A percentile compares a stretch with the other conserved stretches of the same genome.
These are phyloP conservation scores for Salvia miltiorrhiza DNA, from an alignment of 257 asterid genomes.

Conservation along the genomic window DNA sequence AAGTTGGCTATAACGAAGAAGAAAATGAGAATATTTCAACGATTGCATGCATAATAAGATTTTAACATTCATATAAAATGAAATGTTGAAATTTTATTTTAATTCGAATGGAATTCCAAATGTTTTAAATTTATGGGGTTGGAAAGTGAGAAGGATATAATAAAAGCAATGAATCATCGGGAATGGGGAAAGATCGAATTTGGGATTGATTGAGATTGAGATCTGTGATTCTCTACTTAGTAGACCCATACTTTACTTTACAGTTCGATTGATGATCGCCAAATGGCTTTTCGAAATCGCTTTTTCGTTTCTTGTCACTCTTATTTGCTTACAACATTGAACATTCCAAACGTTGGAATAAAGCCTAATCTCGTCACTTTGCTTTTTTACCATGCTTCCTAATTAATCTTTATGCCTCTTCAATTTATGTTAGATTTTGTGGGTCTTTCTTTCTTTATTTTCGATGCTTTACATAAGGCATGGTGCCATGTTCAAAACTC, in stretches of 20 bases:
- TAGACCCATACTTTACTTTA: conserved; percentile 22
- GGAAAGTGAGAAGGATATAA: conserved; percentile 17
- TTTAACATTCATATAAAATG: too few relatives aligned
- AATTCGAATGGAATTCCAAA: too few relatives aligned
- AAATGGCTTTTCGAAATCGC: conserved; percentile 17
- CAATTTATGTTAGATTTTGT: conserved; percentile 27
- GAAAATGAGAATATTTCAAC: too few relatives aligned
- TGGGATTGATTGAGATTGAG: conserved; percentile 19
- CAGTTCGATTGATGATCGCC: conserved; percentile 28
- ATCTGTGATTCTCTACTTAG: conserved; percentile 18
- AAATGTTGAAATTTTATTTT: too few relatives aligned
- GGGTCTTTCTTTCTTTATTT: conserved; percentile 17
- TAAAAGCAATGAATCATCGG: conserved; percentile 28
- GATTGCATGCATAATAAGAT: too few relatives aligned
- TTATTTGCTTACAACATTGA: conserved; percentile 27
- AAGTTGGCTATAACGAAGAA: too few relatives aligned
- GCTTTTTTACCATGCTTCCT: conserved; percentile 32
- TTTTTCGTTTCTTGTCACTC: conserved; percentile 19
- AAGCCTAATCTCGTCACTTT: conserved; percentile 39
- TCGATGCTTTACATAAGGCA: not conserved
- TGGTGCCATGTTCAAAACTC: not conserved
- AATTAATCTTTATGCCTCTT: conserved; percentile 30
- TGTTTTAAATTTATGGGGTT: not conserved
- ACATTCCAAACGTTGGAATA: conserved; percentile 61
- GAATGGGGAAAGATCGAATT: conserved; percentile 24